Evolutionary conservation across 192 early-diverging fungal genomes (phyloP).

Genomic region (Entomortierella chlamydospora): DNA sequence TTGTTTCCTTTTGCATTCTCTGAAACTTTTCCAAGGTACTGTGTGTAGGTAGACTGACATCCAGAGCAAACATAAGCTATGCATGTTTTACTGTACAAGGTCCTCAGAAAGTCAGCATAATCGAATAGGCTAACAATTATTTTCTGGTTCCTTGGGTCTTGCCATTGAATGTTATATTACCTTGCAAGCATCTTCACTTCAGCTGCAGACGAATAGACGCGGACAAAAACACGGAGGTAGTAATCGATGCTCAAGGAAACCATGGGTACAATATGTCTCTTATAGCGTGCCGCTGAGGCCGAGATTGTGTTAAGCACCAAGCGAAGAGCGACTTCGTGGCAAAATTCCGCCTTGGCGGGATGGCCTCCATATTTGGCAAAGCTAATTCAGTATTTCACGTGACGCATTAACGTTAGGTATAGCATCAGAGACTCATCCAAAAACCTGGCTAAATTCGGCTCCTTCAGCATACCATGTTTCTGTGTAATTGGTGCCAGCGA

Average conservation of each 20-base stretch:
- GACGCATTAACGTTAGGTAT: not conserved
- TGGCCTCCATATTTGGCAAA: constrained; percentile 97
- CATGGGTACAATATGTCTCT: constrained; percentile 87
- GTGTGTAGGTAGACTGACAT: constrained; percentile 79
- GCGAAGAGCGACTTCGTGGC: constrained; percentile 96
- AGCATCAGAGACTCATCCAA: not conserved
- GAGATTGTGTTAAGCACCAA: constrained; percentile 88
- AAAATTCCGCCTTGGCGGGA: constrained; percentile 87
- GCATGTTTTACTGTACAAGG: constrained; percentile 73
- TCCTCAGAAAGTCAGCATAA: too few species aligned
- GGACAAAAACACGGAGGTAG: constrained; percentile 96
- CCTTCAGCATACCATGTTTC: constrained; percentile 71
- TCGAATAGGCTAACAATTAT: too few species aligned
- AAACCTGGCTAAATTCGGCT: too few species aligned
- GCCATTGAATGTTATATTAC: constrained; percentile 46
- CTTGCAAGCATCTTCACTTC: constrained; percentile 81
- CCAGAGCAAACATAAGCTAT: constrained; percentile 88
- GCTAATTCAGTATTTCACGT: constrained; percentile 45
- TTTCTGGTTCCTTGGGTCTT: too few species aligned
- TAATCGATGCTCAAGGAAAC: constrained; percentile 97
- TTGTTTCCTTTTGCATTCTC: constrained; percentile 66
- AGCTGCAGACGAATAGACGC: constrained; percentile 79
- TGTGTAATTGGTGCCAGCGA: constrained; percentile 90
- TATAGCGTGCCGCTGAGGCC: constrained; percentile 86
- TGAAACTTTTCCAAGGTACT: constrained; percentile 77